Conservation (phyloP, 495 filamentous ascomycete genomes). For the Tuber microsphaerosporum region DNA sequence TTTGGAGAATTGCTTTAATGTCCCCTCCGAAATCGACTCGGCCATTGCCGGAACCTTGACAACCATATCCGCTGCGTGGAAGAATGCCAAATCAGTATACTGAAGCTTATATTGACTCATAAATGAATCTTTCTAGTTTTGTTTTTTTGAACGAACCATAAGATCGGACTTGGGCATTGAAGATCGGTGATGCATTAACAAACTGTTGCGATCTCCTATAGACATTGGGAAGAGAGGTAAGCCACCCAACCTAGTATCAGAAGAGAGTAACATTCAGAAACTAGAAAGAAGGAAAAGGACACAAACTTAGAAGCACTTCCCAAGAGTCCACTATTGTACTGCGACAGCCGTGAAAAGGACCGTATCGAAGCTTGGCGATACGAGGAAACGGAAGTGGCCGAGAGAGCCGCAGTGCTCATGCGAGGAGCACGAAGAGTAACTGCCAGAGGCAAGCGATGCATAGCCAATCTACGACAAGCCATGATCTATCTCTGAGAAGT, state of each 20-base stretch:
- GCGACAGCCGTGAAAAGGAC: constrained; percentile 34
- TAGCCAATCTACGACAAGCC: constrained; percentile 30
- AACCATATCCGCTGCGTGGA: constrained; percentile 52
- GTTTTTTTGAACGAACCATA: constrained; percentile 29
- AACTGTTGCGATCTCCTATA: constrained; percentile 33
- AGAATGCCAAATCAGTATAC: not conserved
- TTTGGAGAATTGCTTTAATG: constrained; percentile 92
- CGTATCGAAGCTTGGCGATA: constrained; percentile 22
- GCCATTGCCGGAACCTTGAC: constrained; percentile 98
- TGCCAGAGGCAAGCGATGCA: constrained; percentile 30
- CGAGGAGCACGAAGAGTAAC: constrained; percentile 5
- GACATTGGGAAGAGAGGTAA: constrained; percentile 8
- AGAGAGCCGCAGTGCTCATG: constrained; percentile 20
- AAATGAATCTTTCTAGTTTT: not conserved
- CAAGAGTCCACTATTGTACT: constrained; percentile 27
- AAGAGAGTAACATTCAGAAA: no score
- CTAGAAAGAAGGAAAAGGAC: not conserved
- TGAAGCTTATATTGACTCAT: not conserved
- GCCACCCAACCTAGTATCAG: constrained; percentile 16
- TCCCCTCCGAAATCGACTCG: constrained; percentile 96
- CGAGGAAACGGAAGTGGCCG: constrained; percentile 6
- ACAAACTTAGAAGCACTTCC: constrained; percentile 7
- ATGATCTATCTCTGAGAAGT: constrained; percentile 15
- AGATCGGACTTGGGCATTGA: constrained; percentile 34
- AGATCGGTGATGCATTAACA: constrained; percentile 30